A percentile compares a stretch with the other conserved stretches of the same genome.
phyloP scores from a whole-genome alignment of 1,284 basidiomycete species.

The Apiotrichum domesticum region DNA sequence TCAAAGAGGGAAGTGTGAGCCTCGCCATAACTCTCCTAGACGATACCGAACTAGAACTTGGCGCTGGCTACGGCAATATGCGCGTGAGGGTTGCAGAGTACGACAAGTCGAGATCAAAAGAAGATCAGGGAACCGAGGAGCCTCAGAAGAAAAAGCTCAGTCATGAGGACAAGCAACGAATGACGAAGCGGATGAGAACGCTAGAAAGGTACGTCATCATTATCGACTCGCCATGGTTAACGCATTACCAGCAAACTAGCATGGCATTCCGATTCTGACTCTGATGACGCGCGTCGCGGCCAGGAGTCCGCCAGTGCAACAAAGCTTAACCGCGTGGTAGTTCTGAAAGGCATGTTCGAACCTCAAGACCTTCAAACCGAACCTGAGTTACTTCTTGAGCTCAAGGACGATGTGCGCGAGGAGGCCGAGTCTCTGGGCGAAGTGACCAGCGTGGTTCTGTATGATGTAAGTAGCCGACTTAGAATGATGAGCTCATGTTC shows the following conservation, averaged over 20 bases:
- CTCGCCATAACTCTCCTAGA: constrained; percentile 83
- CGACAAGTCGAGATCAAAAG: constrained; percentile 52
- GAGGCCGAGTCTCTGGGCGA: constrained; percentile 88
- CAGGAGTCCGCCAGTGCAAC: constrained; percentile 35
- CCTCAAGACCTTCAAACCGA: constrained; percentile 82
- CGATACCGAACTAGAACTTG: constrained; percentile 85
- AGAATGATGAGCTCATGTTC: constrained; percentile 1
- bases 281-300: constrained; percentile 19
- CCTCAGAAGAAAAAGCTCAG: constrained; percentile 56
- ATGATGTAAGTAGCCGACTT: constrained; percentile 64
- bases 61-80: constrained; percentile 64
- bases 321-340: constrained; percentile 71
- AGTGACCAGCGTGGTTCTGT: constrained; percentile 93
- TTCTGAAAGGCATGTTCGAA: constrained; percentile 93
- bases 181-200: constrained; percentile 70
- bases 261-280: constrained; percentile 40
- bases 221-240: not conserved
- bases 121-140: constrained; percentile 54
- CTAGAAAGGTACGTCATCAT: constrained; percentile 66
- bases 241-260: constrained; percentile 36
- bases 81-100: constrained; percentile 80
- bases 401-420: constrained; percentile 23
- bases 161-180: constrained; percentile 72
- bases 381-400: constrained; percentile 64
- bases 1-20: constrained; percentile 90